Evolutionary conservation across 768 basidiomycete species (phyloP).

Genomic region (Piloderma croceum): DNA sequence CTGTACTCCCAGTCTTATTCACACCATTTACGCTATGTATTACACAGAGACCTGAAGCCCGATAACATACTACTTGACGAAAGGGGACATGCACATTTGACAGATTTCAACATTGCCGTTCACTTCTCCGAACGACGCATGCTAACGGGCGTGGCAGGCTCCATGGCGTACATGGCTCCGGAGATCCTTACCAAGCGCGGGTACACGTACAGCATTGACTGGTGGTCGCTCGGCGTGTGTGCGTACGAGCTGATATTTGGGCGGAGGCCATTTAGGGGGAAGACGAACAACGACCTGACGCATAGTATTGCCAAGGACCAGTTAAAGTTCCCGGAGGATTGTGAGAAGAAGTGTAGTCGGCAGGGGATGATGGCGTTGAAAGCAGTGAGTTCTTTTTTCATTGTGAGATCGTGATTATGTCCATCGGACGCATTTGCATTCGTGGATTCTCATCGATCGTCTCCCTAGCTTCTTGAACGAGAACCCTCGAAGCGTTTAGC

Average conservation of each 20-base stretch:
- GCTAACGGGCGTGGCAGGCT: conserved; percentile 88
- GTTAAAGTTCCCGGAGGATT: conserved; percentile 88
- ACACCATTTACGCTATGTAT: background rate
- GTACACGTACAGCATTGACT: conserved; percentile 91
- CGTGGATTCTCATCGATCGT: no score
- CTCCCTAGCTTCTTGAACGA: conserved; percentile 72
- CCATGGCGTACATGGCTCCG: conserved; percentile 98
- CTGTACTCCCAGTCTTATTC: conserved; percentile 13
- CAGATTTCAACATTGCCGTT: conserved; percentile 98
- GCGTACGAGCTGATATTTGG: conserved; percentile 91
- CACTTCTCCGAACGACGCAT: conserved; percentile 86
- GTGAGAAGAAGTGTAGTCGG: conserved; percentile 69
- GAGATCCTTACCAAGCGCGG: conserved; percentile 91
- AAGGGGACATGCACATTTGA: conserved; percentile 91
- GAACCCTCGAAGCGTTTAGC: conserved; percentile 78
- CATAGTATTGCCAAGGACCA: conserved; percentile 87
- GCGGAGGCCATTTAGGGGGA: conserved; percentile 86
- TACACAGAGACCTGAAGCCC: conserved; percentile 83
- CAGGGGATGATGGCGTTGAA: conserved; percentile 74
- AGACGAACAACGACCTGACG: conserved; percentile 88
- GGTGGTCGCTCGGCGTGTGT: conserved; percentile 96
- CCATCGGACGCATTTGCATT: no score
- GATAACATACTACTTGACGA: conserved; percentile 98
- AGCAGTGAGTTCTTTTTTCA: conserved; percentile 49
- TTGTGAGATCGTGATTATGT: conserved; percentile 6